Conservation (phyloP, 2,329 filamentous ascomycete genomes). For the Colletotrichum noveboracense region DNA sequence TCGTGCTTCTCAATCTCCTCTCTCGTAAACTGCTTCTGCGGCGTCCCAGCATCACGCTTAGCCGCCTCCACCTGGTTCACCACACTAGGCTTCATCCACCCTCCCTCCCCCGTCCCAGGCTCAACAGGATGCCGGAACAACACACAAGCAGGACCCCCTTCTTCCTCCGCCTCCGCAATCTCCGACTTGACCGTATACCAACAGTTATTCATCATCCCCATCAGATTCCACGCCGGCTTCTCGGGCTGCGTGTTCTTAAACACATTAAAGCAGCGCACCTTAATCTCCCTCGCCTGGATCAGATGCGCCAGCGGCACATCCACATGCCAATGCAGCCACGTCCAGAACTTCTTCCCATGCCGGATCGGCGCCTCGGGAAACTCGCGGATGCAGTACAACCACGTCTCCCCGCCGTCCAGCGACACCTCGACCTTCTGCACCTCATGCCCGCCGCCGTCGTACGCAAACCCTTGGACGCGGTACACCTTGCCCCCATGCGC, state of each 20-base stretch:
- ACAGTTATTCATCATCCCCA: conserved; percentile 61
- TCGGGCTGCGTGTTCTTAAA: conserved; percentile 56
- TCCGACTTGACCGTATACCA: conserved; percentile 51
- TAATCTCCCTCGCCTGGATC: conserved; percentile 44
- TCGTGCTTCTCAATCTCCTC: conserved; percentile 59
- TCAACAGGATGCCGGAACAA: conserved; percentile 53
- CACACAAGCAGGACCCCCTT: conserved; percentile 29
- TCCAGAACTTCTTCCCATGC: conserved; percentile 59
- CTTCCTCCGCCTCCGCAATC: conserved; percentile 37
- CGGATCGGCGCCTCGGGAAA: conserved; percentile 53
- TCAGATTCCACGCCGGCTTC: conserved; percentile 50
- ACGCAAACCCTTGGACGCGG: conserved; percentile 51
- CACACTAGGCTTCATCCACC: conserved; percentile 56
- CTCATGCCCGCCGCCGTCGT: conserved; percentile 54
- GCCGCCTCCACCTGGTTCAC: conserved; percentile 48
- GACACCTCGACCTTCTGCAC: conserved; percentile 54
- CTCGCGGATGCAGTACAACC: conserved; percentile 35
- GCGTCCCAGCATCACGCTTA: conserved; percentile 47
- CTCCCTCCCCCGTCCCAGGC: conserved; percentile 44
- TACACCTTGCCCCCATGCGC: conserved; percentile 37
- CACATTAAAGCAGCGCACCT: conserved; percentile 52
- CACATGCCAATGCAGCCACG: conserved; percentile 58
- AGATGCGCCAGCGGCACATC: conserved; percentile 51
- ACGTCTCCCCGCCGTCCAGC: conserved; percentile 50
- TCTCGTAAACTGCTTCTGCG: conserved; percentile 56